Base-by-base conservation (phyloP, 768 basidiomycete genomes). In the Suillus subaureus region DNA sequence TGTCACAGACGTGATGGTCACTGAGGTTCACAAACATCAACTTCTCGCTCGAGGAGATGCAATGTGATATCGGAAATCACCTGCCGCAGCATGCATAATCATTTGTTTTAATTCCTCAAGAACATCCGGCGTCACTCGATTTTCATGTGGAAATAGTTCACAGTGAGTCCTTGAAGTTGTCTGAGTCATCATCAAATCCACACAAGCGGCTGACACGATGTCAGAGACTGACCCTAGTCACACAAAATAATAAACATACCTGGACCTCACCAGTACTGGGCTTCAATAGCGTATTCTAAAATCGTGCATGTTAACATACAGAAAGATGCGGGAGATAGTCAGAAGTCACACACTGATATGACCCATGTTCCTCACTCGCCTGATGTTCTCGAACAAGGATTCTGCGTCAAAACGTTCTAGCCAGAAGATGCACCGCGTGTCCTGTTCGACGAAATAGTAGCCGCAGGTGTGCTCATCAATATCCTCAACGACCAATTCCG, bases 361-460 rank as follows among this genome's bases (percentile, higher is more conserved):
- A 8, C 75, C 71, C 28, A 76, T 69, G 2, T 75, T 73, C 15
- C 74, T 76, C 1, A 80, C 75, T 6, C 83, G 84, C 42, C 75
- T 72, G 33, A 80, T 71, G 35, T 82, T 74, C 16, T 43, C 13
- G 72, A 72, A 79, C 15, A 84, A 68, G 35, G 70, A 33, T 1
- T 63, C 63, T 3, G 80, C 74, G 3, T 79, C 68, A 31, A 78
- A 80, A 0, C 75, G 65, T 49, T 85, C 79, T 33, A 85, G 63
- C 77, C 82, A 88, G 63, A 86, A 87, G 16, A 86, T 72, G 9
- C 74, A 71, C 16, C 81, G 79, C 0, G 70, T 71, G 0, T 69
- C 47, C 57, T 85, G 84, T 65, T 85, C 75, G 11, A 79, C 82
- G 56, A 80, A 82, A 66, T 84, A 85, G 68, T 85, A 85, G 64